Base-by-base conservation (phyloP, 331 rosid species). In the Stylosanthes scabra region DNA sequence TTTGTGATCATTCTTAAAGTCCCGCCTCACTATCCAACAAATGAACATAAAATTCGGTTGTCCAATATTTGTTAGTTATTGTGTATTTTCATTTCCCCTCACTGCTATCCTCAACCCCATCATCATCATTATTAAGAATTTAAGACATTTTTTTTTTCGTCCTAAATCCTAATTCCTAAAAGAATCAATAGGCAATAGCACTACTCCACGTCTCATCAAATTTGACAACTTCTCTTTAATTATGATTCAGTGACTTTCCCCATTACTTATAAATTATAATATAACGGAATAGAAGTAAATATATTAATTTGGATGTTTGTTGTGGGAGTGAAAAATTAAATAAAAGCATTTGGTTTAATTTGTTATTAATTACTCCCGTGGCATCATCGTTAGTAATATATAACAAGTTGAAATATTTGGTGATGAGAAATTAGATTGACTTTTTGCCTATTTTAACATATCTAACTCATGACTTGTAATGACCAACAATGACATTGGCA, bases 331-430 rank as follows among this genome's bases (percentile, higher is more conserved):
- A 8, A 9, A 54, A 63, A 25, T 20, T 2, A 20, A 20, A 34
- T 34, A n/a, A 25, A 64, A 57, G 47, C 29, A n/a, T 28, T 49
- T 25, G 27, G 55, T n/a, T n/a, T n/a, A n/a, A n/a, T 49, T 65
- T 40, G 34, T 28, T 28, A 79, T 49, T 65, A 28, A 25, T 28
- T 28, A 79, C 71, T 79, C 66, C 75, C 15, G 14, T 73, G 50
- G 50, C 75, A 72, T 79, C 75, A 72, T 66, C 34, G 25, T 20
- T 20, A 20, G 25, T 1, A 20, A 20, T 20, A 49, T 65, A 34
- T 34, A 65, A 59, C 74, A 65, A 65, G 44, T 59, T 66, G 60
- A 50, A 66, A 72, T 59, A 50, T 79, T 79, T 72, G 15, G 78
- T 27, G 42, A 42, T 14, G n/a, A n/a, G 11, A 67, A 9, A 0